Base-by-base conservation (phyloP, 805 yeast genomes). In the Ogataea ganodermae region DNA sequence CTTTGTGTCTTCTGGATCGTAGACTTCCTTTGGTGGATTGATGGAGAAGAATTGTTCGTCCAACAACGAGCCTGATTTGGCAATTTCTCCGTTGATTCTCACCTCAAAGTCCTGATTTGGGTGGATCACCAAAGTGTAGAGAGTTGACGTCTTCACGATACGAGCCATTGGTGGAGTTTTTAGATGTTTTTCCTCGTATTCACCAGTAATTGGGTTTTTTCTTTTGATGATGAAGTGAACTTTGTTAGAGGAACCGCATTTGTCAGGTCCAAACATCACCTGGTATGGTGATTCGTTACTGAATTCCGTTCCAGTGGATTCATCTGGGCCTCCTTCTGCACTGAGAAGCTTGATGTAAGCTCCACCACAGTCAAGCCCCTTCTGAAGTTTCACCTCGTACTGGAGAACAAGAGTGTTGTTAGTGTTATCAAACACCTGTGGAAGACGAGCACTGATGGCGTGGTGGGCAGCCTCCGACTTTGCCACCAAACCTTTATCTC, bases 241-340 rank as follows among this genome's bases (percentile, higher is more conserved):
- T 66, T 82, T 86, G 70, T 89, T 87, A 37, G 84, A 77, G 44
- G 81, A 62, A 2, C 96, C 96, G 70, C 97, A 91, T 64, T 78
- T 81, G 68, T 91, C 97, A 36, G 97, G 97, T 17, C 97, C 97
- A 71, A 91, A 91, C 92, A 91, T 86, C 53, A 91, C 70, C 66
- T 86, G 89, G 69, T 85, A 89, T 2, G 90, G 87, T 3, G 95
- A 76, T 22, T 74, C 81, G 50, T 79, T 77, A 54, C 71, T 73
- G 71, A 89, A 85, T 50, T 79, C 78, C 12, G 33, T 30, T 6
- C 33, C 33, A n/a, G 40, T 47, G 16, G 46, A 24, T 2, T 45
- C 58, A 32, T 67, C 72, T 13, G 66, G 61, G 3, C 66, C 58
- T 6, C 73, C 76, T 9, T 68, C 66, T 2, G 65, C 64, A 37